A percentile compares a stretch with the other conserved stretches of the same genome.
These are phyloP conservation scores for Pyricularia pennisetigena DNA, from an alignment of 2,329 filamentous ascomycete species.

Conservation along the genomic window DNA sequence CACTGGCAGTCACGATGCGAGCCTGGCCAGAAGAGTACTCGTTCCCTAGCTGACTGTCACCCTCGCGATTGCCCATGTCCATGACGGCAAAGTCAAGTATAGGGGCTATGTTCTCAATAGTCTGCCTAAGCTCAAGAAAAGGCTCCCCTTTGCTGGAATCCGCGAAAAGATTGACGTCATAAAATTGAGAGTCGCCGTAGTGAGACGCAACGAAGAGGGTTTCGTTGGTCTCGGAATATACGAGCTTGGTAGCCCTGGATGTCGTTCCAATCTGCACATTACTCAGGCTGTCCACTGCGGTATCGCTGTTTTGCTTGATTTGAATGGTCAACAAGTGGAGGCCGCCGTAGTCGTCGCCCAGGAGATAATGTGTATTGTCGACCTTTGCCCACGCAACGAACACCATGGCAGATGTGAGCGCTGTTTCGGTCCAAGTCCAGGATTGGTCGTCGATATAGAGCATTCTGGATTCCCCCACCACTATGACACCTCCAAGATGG, in stretches of 20 bases:
- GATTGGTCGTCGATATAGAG: conserved; percentile 76
- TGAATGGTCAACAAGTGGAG: conserved; percentile 78
- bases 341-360: conserved; percentile 84
- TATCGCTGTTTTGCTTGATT: conserved; percentile 50
- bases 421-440: conserved; percentile 53
- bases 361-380: conserved; percentile 71
- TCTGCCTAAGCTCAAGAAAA: conserved; percentile 56
- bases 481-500: conserved; percentile 60
- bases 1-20: conserved; percentile 84
- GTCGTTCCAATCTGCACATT: conserved; percentile 49
- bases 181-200: conserved; percentile 82
- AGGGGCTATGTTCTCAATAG: conserved; percentile 75
- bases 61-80: conserved; percentile 80
- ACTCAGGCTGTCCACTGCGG: conserved; percentile 65
- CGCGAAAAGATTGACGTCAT: conserved; percentile 40
- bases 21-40: conserved; percentile 94
- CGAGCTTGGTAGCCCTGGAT: conserved; percentile 66
- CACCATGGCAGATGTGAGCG: conserved; percentile 64
- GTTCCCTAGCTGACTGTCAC: conserved; percentile 63
- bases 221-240: conserved; percentile 39
- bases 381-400: conserved; percentile 89
- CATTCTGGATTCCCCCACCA: conserved; percentile 72
- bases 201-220: conserved; percentile 84
- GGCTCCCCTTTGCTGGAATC: background rate
- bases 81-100: conserved; percentile 90